Base-by-base conservation (phyloP, 148 eudicot genomes). In the Tetragonia tetragonoides region DNA sequence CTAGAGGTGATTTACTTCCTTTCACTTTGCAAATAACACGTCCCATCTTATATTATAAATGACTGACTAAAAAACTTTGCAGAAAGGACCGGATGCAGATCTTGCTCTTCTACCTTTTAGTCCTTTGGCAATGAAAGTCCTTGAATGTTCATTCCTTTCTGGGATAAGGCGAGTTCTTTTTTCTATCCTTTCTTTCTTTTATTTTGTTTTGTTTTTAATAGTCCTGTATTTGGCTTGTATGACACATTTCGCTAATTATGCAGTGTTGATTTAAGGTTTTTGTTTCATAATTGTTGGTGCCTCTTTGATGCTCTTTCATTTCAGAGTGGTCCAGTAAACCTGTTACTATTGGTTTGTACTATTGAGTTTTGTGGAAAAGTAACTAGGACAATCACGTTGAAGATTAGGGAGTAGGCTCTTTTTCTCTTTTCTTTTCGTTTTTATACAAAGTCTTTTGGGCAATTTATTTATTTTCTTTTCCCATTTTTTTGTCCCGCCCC, bases 71-170 rank as follows among this genome's bases (percentile, higher is more conserved):
- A 74, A 28, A 73, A 59, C 67, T 65, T 44, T 84, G 80, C 88
- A 93, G 98, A 83, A 80, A 80, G 89, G 81, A 47, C 82, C 84
- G 2, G 89, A 90, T 83, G 82, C 87, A 70, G 89, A 86, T 77
- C 81, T 87, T 83, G 87, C 89, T 72, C 88, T 92, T 73, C 85
- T 88, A 73, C 99, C 99, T 75, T 95, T 86, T 79, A 87, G 89
- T 82, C 99, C 97, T 53, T 75, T 90, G 88, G 76, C 84, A 73
- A 95, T 95, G 89, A 91, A 87, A 80, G 86, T 91, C 81, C 89
- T 93, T 73, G 93, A 95, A 59, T 95, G 97, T 74, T 92, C 99
- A 46, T 93, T 95, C 82, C 90, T 87, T 62, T 89, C 96, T 24
- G 94, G 97, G 68, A 82, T 95, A 75, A 83, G 83, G 98, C 90